Base-by-base conservation (phyloP, 23 red algal genomes). In the Pyropia haitanensis region DNA sequence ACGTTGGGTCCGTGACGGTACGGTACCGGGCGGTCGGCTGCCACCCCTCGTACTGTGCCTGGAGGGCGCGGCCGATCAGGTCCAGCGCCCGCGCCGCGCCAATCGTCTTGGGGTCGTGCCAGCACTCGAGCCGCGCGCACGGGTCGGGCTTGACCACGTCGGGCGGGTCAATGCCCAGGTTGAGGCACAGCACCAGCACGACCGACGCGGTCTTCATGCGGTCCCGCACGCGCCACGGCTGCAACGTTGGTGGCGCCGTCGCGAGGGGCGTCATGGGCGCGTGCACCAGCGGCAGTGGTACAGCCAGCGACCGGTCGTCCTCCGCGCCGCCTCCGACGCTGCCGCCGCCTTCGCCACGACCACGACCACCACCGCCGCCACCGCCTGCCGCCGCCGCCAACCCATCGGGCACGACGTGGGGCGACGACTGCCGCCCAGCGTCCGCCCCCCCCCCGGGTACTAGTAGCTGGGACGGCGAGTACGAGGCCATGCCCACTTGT, bases 91-190 rank as follows among this genome's bases (percentile, higher is more conserved):
- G 79, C 17, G 69, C 72, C 17, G 83, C 66, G 29, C 75, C 59
- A 18, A 90, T 27, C 23, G 73, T 20, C 50, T 66, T 83, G n/a
- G 94, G 94, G 44, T 98, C 81, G 66, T 74, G 75, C 94, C 94
- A 98, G 34, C 86, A 90, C 67, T 98, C 85, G 15, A 91, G 49
- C 60, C 83, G 60, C 3, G 94, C 94, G 52, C 86, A 86, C 22
- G 94, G 94, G 33, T 61, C 80, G 18, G 86, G 86, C 25, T 81
- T 84, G 46, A 71, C 56, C 19, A 82, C 72, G 70, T 83, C 85
- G 6, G 94, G 94, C 15, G 94, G 94, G 48, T 98, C 94, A 30
- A 98, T 81, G 46, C 94, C 94, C 49, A 98, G 71, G 53, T 98
- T 98, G 55, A 98, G 68, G 59, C 94, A 98, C 29, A 98, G 65